These are phyloP conservation scores for Talaromyces sp. DNA, from an alignment of 2,329 filamentous ascomycete species.

Conservation along the genomic window DNA sequence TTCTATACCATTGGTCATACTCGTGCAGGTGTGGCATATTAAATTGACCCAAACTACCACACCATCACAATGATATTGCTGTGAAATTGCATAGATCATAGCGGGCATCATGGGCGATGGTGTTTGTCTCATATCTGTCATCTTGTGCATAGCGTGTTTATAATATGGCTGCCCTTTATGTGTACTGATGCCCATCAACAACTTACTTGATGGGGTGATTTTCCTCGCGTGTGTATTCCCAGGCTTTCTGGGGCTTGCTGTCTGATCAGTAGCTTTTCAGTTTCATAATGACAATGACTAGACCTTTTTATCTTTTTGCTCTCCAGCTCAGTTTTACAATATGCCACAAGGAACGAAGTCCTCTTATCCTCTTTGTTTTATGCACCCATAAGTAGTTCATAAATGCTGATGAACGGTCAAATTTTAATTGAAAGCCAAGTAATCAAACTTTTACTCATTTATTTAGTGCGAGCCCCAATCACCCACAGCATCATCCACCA, in stretches of 20 bases:
- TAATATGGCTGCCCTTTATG: neutral
- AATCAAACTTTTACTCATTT: neutral
- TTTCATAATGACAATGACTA: too few relatives aligned
- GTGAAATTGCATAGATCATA: neutral
- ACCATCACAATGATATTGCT: neutral
- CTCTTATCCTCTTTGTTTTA: too few relatives aligned
- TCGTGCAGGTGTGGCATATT: constrained; percentile 41
- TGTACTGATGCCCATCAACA: neutral
- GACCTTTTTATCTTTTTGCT: too few relatives aligned
- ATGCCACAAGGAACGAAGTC: too few relatives aligned
- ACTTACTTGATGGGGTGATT: neutral
- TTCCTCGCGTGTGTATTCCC: too few relatives aligned
- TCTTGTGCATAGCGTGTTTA: constrained; percentile 10
- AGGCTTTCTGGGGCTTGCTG: too few relatives aligned
- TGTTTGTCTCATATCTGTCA: neutral
- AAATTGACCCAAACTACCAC: constrained; percentile 3
- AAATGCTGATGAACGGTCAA: neutral
- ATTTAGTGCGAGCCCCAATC: constrained; percentile 42
- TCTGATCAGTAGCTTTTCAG: too few relatives aligned
- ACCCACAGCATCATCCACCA: constrained; percentile 67
- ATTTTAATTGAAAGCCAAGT: too few relatives aligned
- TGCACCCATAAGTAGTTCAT: too few relatives aligned
- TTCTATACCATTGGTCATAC: constrained; percentile 48
- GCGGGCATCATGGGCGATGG: neutral
- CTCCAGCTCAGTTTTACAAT: neutral